phyloP scores from a whole-genome alignment of 2,329 filamentous ascomycete species.

The Penicillium sp. region DNA sequence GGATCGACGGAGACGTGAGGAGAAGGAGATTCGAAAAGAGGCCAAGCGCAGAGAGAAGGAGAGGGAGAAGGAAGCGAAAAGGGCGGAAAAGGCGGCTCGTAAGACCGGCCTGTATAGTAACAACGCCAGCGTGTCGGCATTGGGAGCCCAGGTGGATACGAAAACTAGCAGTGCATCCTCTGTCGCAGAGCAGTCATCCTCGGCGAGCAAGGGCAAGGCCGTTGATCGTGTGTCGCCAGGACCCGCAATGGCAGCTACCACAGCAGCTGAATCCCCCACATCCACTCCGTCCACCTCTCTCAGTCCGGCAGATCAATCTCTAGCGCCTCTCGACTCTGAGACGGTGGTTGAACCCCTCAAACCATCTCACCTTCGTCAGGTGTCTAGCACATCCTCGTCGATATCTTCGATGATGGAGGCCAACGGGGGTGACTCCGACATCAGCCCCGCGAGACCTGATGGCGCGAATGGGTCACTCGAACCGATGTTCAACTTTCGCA shows the following conservation, averaged over 20 bases:
- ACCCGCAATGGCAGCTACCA: conserved; percentile 10
- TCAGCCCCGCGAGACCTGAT: conserved; percentile 48
- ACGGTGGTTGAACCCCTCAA: conserved; percentile 49
- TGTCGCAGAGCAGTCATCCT: conserved; percentile 32
- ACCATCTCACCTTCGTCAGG: conserved; percentile 68
- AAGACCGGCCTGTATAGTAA: conserved; percentile 51
- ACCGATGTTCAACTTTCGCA: conserved; percentile 86
- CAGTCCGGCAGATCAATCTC: conserved; percentile 14
- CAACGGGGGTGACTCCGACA: conserved; percentile 31
- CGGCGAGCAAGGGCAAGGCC: conserved; percentile 60
- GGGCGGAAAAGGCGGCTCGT: conserved; percentile 61
- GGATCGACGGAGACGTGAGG: conserved; percentile 77
- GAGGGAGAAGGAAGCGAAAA: conserved; percentile 75
- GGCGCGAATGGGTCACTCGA: conserved; percentile 54
- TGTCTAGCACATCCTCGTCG: conserved; percentile 80
- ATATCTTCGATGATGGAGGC: conserved; percentile 72
- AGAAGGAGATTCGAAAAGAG: conserved; percentile 74
- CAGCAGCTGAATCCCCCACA: conserved; percentile 9
- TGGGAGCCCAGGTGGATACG: conserved; percentile 41
- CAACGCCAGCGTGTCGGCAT: conserved; percentile 58
- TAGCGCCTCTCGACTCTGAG: conserved; percentile 27
- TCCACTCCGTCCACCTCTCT: background rate
- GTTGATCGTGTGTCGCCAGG: conserved; percentile 51
- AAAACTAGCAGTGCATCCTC: conserved; percentile 36
- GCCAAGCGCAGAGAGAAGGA: conserved; percentile 80